phyloP scores from a whole-genome alignment of 495 filamentous ascomycete genomes.

The Annulohypoxylon bovei region DNA sequence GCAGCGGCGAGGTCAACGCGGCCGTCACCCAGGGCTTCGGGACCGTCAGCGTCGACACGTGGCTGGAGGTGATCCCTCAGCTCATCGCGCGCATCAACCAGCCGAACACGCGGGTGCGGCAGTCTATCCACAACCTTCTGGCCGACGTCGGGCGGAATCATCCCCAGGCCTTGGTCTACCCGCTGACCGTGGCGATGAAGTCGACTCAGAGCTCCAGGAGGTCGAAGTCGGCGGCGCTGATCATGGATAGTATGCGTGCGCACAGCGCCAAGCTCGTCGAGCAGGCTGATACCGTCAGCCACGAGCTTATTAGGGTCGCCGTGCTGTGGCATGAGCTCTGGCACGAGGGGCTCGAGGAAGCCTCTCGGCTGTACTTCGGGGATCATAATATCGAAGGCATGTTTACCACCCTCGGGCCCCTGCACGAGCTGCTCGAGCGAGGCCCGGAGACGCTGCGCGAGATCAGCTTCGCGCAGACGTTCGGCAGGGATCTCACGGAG shows the following conservation, averaged over 20 bases:
- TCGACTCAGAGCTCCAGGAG: conserved; percentile 78
- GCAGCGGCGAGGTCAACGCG: conserved; percentile 83
- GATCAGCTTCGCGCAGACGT: conserved; percentile 97
- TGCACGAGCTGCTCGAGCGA: conserved; percentile 89
- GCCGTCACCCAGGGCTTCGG: conserved; percentile 90
- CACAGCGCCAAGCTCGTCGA: conserved; percentile 94
- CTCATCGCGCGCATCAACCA: conserved; percentile 98
- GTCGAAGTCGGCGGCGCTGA: conserved; percentile 82
- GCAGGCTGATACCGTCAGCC: conserved; percentile 92
- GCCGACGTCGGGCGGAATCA: conserved; percentile 92
- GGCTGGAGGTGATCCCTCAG: conserved; percentile 97
- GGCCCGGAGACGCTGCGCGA: conserved; percentile 93
- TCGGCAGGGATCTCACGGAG: conserved; percentile 92
- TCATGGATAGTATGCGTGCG: conserved; percentile 98
- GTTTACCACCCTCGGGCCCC: conserved; percentile 87
- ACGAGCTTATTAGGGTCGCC: conserved; percentile 94
- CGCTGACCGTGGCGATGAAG: conserved; percentile 98
- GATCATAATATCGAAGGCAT: conserved; percentile 97
- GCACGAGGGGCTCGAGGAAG: conserved; percentile 99
- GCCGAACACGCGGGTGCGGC: conserved; percentile 83
- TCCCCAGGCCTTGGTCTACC: conserved; percentile 98
- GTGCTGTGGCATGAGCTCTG: conserved; percentile 98
- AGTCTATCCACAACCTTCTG: conserved; percentile 88
- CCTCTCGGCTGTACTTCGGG: conserved; percentile 89
- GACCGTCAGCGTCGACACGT: conserved; percentile 93